phyloP scores from a whole-genome alignment of 2,329 filamentous ascomycete species.

The Lasiodiplodia sp. region DNA sequence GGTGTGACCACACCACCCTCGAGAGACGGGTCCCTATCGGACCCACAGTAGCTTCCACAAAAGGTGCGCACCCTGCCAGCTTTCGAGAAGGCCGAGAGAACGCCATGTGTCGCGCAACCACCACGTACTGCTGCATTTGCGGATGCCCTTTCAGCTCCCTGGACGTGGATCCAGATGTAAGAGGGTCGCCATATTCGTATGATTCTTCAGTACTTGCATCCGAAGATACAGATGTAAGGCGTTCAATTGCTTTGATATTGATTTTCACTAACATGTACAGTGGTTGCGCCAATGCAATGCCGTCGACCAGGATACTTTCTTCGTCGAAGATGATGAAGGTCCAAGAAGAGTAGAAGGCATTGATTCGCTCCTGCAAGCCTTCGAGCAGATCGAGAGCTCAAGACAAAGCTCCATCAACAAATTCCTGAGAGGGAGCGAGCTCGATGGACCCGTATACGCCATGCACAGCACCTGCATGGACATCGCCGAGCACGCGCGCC shows the following conservation, averaged over 20 bases:
- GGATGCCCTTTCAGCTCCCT: conserved; percentile 14
- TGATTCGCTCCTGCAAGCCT: background rate
- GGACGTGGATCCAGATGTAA: conserved; percentile 5
- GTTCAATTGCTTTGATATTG: background rate
- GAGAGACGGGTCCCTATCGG: conserved; percentile 19
- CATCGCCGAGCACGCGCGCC: conserved; percentile 10
- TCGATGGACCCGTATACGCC: conserved; percentile 4
- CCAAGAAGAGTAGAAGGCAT: background rate
- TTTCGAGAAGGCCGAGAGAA: background rate
- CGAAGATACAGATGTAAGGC: conserved; percentile 8
- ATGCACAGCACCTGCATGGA: conserved; percentile 7
- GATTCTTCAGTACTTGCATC: background rate
- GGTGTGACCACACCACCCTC: conserved; percentile 25
- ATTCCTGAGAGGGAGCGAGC: background rate
- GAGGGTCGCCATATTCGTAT: conserved; percentile 13
- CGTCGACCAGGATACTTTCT: conserved; percentile 11
- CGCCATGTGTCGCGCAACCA: conserved; percentile 19
- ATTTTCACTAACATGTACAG: background rate
- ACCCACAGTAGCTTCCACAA: conserved; percentile 25
- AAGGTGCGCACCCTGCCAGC: conserved; percentile 1
- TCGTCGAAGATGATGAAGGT: background rate
- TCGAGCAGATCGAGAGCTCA: background rate
- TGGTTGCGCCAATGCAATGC: conserved; percentile 9
- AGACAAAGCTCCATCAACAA: conserved; percentile 3
- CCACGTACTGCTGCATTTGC: conserved; percentile 27